Evolutionary conservation across 2,329 filamentous ascomycete species (phyloP).

Genomic region (Sarocladiaceae sp.): DNA sequence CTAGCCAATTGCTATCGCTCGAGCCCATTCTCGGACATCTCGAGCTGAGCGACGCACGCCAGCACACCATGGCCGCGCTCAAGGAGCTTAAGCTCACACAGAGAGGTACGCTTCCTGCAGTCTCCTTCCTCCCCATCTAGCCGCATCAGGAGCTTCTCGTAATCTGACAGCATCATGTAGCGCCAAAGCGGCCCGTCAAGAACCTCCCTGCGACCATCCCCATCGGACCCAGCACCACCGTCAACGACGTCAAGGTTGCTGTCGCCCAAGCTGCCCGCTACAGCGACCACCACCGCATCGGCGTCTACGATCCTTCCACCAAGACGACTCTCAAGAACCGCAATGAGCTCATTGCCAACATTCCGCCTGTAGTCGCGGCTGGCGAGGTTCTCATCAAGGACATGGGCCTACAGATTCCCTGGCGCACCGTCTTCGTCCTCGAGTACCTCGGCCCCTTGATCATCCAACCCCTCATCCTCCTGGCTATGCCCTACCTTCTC

Average conservation of each 20-base stretch:
- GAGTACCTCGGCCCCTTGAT: conserved; percentile 91
- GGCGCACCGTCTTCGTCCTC: conserved; percentile 90
- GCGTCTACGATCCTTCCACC: conserved; percentile 53
- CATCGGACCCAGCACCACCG: conserved; percentile 42
- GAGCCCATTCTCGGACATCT: too few species aligned
- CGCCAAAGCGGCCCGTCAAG: conserved; percentile 45
- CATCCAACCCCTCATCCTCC: conserved; percentile 71
- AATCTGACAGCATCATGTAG: conserved; percentile 21
- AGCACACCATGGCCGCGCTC: conserved; percentile 24
- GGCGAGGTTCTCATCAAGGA: conserved; percentile 81
- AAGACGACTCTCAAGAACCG: conserved; percentile 60
- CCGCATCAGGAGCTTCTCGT: too few species aligned
- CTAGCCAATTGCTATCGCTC: too few species aligned
- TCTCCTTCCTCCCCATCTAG: too few species aligned
- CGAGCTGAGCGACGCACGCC: too few species aligned
- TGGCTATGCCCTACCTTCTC: conserved; percentile 60
- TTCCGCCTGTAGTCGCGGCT: conserved; percentile 39
- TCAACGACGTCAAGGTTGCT: conserved; percentile 53
- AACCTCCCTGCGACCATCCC: conserved; percentile 47
- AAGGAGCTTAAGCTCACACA: conserved; percentile 37
- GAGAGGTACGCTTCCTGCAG: conserved; percentile 14
- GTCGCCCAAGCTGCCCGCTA: conserved; percentile 47
- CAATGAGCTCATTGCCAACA: conserved; percentile 43
- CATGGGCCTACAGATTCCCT: conserved; percentile 81
- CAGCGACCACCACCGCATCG: conserved; percentile 54